A percentile compares a stretch with the other conserved stretches of the same genome.
phyloP scores from a whole-genome alignment of 75 land plant species.

The Gnetum montanum region DNA sequence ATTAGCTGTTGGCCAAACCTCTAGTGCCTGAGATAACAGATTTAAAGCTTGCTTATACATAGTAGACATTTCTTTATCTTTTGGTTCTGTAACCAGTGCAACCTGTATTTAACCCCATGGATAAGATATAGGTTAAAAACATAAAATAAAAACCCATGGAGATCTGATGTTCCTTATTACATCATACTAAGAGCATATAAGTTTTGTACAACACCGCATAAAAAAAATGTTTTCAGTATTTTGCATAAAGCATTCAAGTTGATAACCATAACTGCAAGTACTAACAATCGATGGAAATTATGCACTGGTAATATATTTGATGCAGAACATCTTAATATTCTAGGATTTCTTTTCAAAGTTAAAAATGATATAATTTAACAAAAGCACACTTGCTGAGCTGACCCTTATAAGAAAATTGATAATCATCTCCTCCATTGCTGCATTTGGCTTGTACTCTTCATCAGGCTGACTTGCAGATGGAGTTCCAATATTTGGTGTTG shows the following conservation, averaged over 20 bases:
- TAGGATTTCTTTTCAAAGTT: no score
- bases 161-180: neutral
- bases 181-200: neutral
- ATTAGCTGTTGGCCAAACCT: slow-evolving; percentile 99
- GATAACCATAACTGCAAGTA: neutral
- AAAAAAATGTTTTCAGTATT: neutral
- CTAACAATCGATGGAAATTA: slow-evolving; percentile 1
- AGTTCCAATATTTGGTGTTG: slow-evolving; percentile 87
- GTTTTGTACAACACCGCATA: neutral
- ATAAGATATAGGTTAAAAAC: neutral
- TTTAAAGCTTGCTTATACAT: slow-evolving; percentile 99
- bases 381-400: slow-evolving; percentile 2
- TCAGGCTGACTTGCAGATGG: slow-evolving; percentile 85
- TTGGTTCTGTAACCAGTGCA: slow-evolving; percentile 94
- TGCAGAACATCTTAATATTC: no score
- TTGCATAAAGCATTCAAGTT: neutral
- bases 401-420: slow-evolving; percentile 97
- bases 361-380: neutral
- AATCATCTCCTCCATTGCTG: slow-evolving; percentile 99
- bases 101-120: slow-evolving; percentile 42
- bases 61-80: slow-evolving; percentile 80
- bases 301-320: no score
- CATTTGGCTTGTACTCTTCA: slow-evolving; percentile 98
- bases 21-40: slow-evolving; percentile 88
- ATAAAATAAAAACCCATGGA: neutral